Conservation (phyloP, 306 rosid genomes). For the Astragalus membranaceus region DNA sequence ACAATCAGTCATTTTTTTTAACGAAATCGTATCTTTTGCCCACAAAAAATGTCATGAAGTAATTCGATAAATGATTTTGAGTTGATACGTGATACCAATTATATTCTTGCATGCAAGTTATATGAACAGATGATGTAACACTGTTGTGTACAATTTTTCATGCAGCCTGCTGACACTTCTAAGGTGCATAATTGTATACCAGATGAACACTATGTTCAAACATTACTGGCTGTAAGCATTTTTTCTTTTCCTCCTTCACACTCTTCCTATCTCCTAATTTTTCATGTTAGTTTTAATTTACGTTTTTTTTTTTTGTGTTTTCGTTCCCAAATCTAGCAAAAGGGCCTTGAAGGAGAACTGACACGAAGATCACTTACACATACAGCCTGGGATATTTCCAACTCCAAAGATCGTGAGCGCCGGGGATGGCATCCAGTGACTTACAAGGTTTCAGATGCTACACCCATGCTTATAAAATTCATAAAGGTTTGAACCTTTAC, state of each 20-base stretch:
- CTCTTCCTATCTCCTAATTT: too few relatives aligned
- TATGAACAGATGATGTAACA: conserved; percentile 5
- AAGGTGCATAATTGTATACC: conserved; percentile 95
- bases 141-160: conserved; percentile 12
- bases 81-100: neutral
- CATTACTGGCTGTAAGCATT: conserved; percentile 78
- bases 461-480: conserved; percentile 63
- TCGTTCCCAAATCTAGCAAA: conserved; percentile 49
- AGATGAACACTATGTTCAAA: conserved; percentile 95
- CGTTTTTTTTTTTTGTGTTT: conserved; percentile 7
- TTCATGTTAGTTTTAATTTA: neutral
- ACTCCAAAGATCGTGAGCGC: conserved; percentile 60
- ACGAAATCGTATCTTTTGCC: neutral
- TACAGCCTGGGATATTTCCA: conserved; percentile 87
- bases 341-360: conserved; percentile 72
- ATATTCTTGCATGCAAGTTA: neutral
- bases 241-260: neutral
- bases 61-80: conserved; percentile 14
- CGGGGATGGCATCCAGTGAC: conserved; percentile 98
- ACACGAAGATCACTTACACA: conserved; percentile 83
- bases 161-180: conserved; percentile 81
- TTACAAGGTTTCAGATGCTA: conserved; percentile 90
- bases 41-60: neutral
- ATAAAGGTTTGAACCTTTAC: conserved; percentile 55
- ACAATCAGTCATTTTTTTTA: neutral